Base-by-base conservation (phyloP, 1,284 basidiomycete species). In the Papiliotrema laurentii region DNA sequence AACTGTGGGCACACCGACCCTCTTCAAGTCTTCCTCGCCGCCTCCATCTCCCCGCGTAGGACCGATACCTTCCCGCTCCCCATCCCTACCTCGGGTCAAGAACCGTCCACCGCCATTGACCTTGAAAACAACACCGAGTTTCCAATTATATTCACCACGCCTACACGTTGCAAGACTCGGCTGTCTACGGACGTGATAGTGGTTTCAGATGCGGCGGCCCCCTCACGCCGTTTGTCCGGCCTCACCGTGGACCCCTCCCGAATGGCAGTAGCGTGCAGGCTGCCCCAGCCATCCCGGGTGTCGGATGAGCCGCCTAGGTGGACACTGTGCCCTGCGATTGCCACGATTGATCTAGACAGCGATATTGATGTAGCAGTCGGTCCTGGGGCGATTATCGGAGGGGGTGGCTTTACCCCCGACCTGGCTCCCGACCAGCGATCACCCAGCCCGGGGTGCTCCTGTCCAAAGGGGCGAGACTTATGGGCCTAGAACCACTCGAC, bases 141-240 rank as follows among this genome's bases (percentile, higher is more conserved):
- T 5, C 54, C 54, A 25, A 33, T 46, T 11, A 33, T 54, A 10
- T 50, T 51, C 21, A 21, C 30, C 22, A 34, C 44, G 16, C 39
- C 50, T 7, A 27, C 37, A 9, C 14, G 33, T 19, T 28, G n/a
- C 21, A 11, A 39, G 25, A 42, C 30, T 9, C 26, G 37, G n/a
- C n/a, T n/a, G n/a, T n/a, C n/a, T n/a, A n/a, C n/a, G n/a, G n/a
- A n/a, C n/a, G n/a, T n/a, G n/a, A n/a, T n/a, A n/a, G n/a, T n/a
- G n/a, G 11, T 13, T 18, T 26, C 6, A n/a, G 21, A 22, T 13
- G 30, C n/a, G n/a, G 25, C 26, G 35, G 28, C 11, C 41, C 57
- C 5, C 36, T 24, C 13, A 65, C 63, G 5, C 63, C 61, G 3
- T 65, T 65, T 44, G 53, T 53, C 11, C 47, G 50, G 26, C 63